A percentile compares a stretch with the other conserved stretches of the same genome.
Conservation (phyloP, 306 rosid genomes). For the Vigna angularis region DNA sequence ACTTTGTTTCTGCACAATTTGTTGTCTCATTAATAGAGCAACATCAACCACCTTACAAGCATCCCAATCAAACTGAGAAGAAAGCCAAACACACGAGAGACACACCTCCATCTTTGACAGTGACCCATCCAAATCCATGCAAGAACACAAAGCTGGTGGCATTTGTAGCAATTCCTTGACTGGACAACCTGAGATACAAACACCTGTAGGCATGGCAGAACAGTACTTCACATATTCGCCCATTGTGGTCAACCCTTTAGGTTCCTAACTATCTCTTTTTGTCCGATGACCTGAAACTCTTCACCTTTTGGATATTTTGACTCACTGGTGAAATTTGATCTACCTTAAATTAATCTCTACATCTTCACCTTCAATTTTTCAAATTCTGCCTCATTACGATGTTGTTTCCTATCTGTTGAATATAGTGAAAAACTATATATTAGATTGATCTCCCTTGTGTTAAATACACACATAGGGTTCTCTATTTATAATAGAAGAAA, state of each 20-base stretch:
- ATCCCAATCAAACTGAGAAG: not conserved
- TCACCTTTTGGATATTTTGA: not conserved
- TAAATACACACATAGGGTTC: too few relatives aligned
- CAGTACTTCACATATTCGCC: not conserved
- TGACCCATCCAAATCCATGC: not conserved
- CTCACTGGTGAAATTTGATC: not conserved
- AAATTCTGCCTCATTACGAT: not conserved
- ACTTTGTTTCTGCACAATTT: not conserved
- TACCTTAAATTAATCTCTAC: not conserved
- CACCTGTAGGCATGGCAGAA: not conserved
- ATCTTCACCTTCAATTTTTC: not conserved
- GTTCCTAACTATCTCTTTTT: not conserved
- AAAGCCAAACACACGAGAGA: not conserved
- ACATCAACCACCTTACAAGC: not conserved
- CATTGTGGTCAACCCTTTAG: not conserved
- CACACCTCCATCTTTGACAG: not conserved
- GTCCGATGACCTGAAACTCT: not conserved
- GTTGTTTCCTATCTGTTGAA: not conserved
- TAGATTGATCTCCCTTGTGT: too few relatives aligned
- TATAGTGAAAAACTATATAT: too few relatives aligned
- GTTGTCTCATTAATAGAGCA: not conserved
- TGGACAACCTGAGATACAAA: not conserved
- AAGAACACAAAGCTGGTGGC: not conserved
- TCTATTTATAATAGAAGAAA: too few relatives aligned
- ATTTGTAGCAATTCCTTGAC: not conserved